These are phyloP conservation scores for Pseudomassariella vexata DNA, from an alignment of 2,329 filamentous ascomycete species.

Conservation along the genomic window DNA sequence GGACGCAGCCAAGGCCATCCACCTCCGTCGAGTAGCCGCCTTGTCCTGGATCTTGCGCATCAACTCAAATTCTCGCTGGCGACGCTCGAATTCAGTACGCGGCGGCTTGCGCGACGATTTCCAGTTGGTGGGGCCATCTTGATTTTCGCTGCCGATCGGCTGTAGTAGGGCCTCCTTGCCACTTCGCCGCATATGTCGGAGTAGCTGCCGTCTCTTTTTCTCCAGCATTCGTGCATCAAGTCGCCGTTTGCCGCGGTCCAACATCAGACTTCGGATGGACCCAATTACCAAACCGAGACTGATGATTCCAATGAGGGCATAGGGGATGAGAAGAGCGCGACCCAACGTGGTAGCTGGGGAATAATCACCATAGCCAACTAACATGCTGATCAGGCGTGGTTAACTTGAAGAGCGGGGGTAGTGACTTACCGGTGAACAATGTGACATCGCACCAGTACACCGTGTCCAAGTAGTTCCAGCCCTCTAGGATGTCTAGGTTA, in stretches of 20 bases:
- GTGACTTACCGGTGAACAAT: conserved; percentile 57
- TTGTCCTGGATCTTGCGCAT: conserved; percentile 75
- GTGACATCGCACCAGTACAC: conserved; percentile 76
- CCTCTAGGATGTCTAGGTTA: no score
- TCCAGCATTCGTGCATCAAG: conserved; percentile 55
- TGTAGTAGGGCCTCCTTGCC: conserved; percentile 42
- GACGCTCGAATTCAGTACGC: conserved; percentile 48
- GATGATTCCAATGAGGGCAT: conserved; percentile 75
- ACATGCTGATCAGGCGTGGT: no score
- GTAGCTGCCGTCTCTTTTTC: conserved; percentile 45
- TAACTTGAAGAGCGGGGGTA: no score
- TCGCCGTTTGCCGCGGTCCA: conserved; percentile 50
- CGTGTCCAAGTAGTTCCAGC: conserved; percentile 71
- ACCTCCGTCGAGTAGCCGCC: conserved; percentile 61
- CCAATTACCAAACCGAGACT: conserved; percentile 76
- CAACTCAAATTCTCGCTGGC: conserved; percentile 66
- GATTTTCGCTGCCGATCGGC: conserved; percentile 32
- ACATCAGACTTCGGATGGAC: conserved; percentile 63
- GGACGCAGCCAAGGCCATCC: conserved; percentile 67
- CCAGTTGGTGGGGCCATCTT: conserved; percentile 11
- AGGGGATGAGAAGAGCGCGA: conserved; percentile 73
- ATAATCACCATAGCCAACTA: conserved; percentile 58
- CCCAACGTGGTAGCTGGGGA: conserved; percentile 45
- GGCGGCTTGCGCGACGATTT: conserved; percentile 11
- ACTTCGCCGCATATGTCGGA: conserved; percentile 38